Evolutionary conservation across 768 basidiomycete genomes (phyloP).

Genomic region (Boletus huronensis): DNA sequence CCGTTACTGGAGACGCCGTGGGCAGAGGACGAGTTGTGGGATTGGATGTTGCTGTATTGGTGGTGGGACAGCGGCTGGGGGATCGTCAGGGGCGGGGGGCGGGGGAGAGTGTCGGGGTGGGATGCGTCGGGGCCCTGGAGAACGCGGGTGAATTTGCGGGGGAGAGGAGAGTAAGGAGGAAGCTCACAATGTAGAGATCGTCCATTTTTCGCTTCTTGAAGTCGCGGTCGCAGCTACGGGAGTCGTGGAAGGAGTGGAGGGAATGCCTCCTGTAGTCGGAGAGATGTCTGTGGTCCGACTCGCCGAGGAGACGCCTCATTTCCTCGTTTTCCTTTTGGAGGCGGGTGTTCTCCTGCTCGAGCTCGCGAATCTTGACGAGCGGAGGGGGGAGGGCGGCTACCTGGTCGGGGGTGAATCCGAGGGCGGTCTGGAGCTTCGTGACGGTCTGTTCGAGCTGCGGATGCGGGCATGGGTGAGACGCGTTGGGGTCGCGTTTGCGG

Average conservation of each 20-base stretch:
- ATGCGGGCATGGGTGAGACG: not conserved
- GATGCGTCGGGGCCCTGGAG: conserved; percentile 47
- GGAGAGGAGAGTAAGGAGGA: not conserved
- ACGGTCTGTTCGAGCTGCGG: conserved; percentile 79
- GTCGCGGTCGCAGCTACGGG: conserved; percentile 51
- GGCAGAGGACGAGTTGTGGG: conserved; percentile 40
- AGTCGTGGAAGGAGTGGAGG: conserved; percentile 45
- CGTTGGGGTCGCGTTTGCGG: conserved; percentile 6
- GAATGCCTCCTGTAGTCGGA: conserved; percentile 49
- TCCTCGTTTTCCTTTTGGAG: conserved; percentile 73
- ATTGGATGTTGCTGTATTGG: conserved; percentile 43
- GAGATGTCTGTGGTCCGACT: conserved; percentile 38
- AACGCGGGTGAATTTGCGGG: not conserved
- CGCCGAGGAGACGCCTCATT: conserved; percentile 61
- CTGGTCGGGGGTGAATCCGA: conserved; percentile 72
- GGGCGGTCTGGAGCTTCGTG: conserved; percentile 73
- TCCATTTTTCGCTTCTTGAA: conserved; percentile 64
- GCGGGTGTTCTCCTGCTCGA: conserved; percentile 75
- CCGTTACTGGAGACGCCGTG: conserved; percentile 35
- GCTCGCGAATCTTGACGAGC: conserved; percentile 71
- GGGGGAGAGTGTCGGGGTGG: conserved; percentile 32
- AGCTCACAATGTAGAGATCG: conserved; percentile 51
- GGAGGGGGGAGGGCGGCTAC: conserved; percentile 71
- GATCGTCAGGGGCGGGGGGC: conserved; percentile 60
- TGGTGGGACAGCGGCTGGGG: conserved; percentile 51